Base-by-base conservation (phyloP, 129 eudicot species). In the Lactuca saligna region DNA sequence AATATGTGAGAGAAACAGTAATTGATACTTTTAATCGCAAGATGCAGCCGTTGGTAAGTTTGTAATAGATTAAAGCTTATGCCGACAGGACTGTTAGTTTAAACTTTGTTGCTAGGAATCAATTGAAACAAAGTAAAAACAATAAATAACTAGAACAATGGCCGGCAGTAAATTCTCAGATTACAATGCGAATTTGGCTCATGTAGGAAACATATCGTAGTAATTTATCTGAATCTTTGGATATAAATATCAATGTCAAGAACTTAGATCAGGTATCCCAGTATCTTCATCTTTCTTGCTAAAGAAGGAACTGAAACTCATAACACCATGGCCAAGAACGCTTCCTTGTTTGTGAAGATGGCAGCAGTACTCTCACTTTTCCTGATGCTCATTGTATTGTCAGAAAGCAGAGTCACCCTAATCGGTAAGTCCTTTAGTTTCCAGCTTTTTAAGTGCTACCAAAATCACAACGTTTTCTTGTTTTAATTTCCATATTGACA, bases 401-500 rank as follows among this genome's bases (percentile, higher is more conserved):
- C 73, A 8, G 79, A 66, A 48, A 34, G 67, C 61, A 65, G 79
- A 57, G 17, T 33, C 17, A 66, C 73, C 15, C 17, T 58, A 64
- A 5, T 4, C 6, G 42, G 67, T 66, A 66, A 57, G 73, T 74
- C 50, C 56, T 55, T 55, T 32, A 56, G 29, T 42, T 41, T 31
- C 20, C 13, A 8, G 0, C 32, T 11, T 42, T 57, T 14, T 69
- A 14, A 6, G 38, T n/a, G 34, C 5, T 32, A 35, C 17, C 5
- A 4, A 57, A 15, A 31, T n/a, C 16, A 9, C 13, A 8, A 3
- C n/a, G 29, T 57, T 1, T 42, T 57, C 7, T 32, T 15, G 13
- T 29, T 6, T 57, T 35, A 25, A 25, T 25, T 25, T 25, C 2
- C 8, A 16, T 13, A 48, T 61, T 49, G 51, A 33, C 48, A 48